Evolutionary conservation across 306 rosid species (phyloP), one percentile per base, ranked within the genome.

Genomic region (Dalbergia oliveri): DNA sequence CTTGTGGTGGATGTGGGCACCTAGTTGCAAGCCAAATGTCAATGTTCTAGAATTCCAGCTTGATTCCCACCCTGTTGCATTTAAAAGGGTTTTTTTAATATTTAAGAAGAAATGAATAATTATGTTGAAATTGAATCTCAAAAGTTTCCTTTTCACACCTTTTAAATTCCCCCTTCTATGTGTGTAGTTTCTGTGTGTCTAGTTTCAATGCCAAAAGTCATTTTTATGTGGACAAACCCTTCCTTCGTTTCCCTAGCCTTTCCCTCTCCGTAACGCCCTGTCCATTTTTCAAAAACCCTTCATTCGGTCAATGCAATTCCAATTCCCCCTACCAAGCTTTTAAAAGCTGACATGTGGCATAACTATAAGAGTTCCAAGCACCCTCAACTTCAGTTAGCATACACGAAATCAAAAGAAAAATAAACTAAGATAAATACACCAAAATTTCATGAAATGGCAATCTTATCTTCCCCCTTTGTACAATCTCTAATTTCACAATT

Each of bases 181-280:
- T 63, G 9, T 34, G 26, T 77, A 56, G 70, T 84, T 64, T 53
- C 45, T n/a, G n/a, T n/a, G n/a, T 63, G 9, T 34, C 37, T 77
- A 56, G 70, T 84, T 64, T 53, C 45, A 51, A 51, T 73, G 61
- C 78, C 81, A 15, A 59, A 83, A 78, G 86, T 74, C 78, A 61
- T 54, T 78, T 44, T 86, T 80, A 66, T 72, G 88, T 82, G 85
- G 89, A 82, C 90, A 50, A 35, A 6, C 78, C 35, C n/a, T 39
- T 0, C 26, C 18, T 45, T 39, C 74, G 11, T 41, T 59, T 69
- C 79, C 79, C 66, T 12, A n/a, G n/a, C n/a, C n/a, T 79, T 87
- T 79, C 88, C 79, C 47, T 9, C 76, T 66, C 62, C 90, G 78
- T 85, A 83, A 79, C 83, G 87, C 78, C 62, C 81, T 81, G 54